Conservation (phyloP, 2,329 filamentous ascomycete genomes). For the Penicillium sp. region DNA sequence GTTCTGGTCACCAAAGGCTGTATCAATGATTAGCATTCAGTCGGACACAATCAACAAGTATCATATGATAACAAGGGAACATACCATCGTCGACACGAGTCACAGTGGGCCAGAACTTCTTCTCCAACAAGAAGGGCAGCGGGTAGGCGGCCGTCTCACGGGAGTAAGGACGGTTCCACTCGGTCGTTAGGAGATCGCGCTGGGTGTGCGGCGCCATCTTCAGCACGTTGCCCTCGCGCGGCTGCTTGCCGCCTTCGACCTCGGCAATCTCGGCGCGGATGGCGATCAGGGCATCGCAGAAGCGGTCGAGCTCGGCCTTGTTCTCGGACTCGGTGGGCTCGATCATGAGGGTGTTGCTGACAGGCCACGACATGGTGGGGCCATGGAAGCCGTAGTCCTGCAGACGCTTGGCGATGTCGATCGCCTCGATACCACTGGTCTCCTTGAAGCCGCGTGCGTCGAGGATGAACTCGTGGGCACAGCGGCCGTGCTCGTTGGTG, state of each 20-base stretch:
- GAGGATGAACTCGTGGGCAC: conserved; percentile 96
- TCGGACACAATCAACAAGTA: background rate
- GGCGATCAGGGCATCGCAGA: conserved; percentile 82
- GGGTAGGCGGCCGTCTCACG: conserved; percentile 86
- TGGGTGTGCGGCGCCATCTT: conserved; percentile 87
- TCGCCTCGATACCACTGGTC: conserved; percentile 78
- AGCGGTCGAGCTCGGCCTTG: conserved; percentile 88
- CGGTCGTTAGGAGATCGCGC: conserved; percentile 69
- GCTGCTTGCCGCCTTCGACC: conserved; percentile 74
- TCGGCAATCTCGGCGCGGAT: conserved; percentile 83
- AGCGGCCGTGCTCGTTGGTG: conserved; percentile 81
- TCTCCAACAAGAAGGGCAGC: conserved; percentile 75
- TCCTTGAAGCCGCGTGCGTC: conserved; percentile 83
- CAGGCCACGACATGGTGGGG: conserved; percentile 95
- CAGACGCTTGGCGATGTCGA: conserved; percentile 92
- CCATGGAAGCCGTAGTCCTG: conserved; percentile 98
- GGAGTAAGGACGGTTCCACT: conserved; percentile 81
- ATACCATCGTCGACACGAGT: conserved; percentile 84
- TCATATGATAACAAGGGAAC: too few relatives aligned
- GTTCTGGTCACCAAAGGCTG: conserved; percentile 86
- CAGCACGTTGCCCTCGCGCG: conserved; percentile 74
- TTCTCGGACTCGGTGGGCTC: conserved; percentile 94
- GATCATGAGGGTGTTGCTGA: conserved; percentile 94
- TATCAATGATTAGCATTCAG: conserved; percentile 23
- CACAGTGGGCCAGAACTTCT: conserved; percentile 96